These are phyloP conservation scores for Boletus vinaceobasis DNA, from an alignment of 768 basidiomycete species.

Conservation along the genomic window DNA sequence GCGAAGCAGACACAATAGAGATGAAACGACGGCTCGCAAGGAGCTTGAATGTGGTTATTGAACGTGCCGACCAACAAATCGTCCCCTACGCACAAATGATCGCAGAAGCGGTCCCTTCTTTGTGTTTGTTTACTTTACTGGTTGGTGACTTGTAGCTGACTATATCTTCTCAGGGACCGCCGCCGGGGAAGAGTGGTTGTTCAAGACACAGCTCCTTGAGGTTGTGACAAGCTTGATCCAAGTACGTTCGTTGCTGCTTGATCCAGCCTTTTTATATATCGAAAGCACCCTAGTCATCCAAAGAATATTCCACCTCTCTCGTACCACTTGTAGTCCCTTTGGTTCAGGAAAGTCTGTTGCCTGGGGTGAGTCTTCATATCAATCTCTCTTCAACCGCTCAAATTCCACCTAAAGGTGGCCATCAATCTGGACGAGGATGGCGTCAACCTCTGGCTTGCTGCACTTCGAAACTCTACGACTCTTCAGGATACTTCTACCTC, in stretches of 20 bases:
- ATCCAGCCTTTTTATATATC: neutral
- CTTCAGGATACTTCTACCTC: conserved; percentile 48
- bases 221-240: conserved; percentile 68
- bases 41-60: conserved; percentile 67
- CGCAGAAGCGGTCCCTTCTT: conserved; percentile 57
- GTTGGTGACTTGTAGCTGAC: conserved; percentile 2
- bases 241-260: conserved; percentile 38
- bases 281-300: conserved; percentile 52
- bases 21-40: conserved; percentile 71
- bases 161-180: conserved; percentile 51
- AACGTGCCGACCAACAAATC: conserved; percentile 53
- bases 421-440: conserved; percentile 77
- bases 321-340: conserved; percentile 57
- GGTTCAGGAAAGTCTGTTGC: conserved; percentile 60
- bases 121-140: conserved; percentile 52
- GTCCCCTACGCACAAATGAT: conserved; percentile 61
- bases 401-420: conserved; percentile 45
- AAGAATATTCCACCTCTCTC: conserved; percentile 56
- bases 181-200: conserved; percentile 65
- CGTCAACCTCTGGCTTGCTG: conserved; percentile 67
- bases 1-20: conserved; percentile 72
- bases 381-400: neutral
- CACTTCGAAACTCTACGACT: conserved; percentile 60
- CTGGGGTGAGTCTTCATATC: conserved; percentile 40
- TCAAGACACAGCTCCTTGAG: conserved; percentile 67